A percentile compares a stretch with the other conserved stretches of the same genome.
Evolutionary conservation across 768 basidiomycete genomes (phyloP).

Genomic region (Chiua virens): DNA sequence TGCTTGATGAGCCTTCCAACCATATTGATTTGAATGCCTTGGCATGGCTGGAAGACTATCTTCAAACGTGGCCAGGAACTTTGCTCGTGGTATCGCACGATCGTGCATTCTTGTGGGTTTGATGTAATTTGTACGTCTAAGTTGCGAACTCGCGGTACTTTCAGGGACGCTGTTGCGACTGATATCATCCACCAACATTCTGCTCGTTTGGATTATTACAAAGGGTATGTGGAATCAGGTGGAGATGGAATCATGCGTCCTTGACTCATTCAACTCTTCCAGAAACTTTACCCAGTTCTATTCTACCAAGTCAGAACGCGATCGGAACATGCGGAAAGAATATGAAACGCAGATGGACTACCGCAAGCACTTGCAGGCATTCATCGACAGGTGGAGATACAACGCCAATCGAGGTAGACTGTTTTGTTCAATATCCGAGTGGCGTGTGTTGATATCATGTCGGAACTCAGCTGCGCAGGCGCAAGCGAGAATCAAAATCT

Average conservation of each 20-base stretch:
- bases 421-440: background rate
- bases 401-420: slow-evolving; percentile 86
- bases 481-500: slow-evolving; percentile 71
- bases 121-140: background rate
- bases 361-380: slow-evolving; percentile 92
- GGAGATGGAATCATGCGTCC: background rate
- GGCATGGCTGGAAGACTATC: slow-evolving; percentile 96
- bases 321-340: slow-evolving; percentile 87
- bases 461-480: slow-evolving; percentile 75
- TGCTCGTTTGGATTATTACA: slow-evolving; percentile 92
- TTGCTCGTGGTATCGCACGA: slow-evolving; percentile 98
- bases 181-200: slow-evolving; percentile 98
- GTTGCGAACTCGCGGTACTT: slow-evolving; percentile 1
- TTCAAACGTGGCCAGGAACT: slow-evolving; percentile 93
- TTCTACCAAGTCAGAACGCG: slow-evolving; percentile 95
- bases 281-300: slow-evolving; percentile 99
- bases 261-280: slow-evolving; percentile 2
- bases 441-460: slow-evolving; percentile 1
- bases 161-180: slow-evolving; percentile 90
- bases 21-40: slow-evolving; percentile 96
- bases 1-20: slow-evolving; percentile 95
- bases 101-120: slow-evolving; percentile 83
- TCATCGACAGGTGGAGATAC: slow-evolving; percentile 98
- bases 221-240: slow-evolving; percentile 56
- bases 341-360: slow-evolving; percentile 97